Percentiles rank a stretch among this genome's conserved stretches.
Conservation (phyloP, 441 rosid species). For the Raphanus hybrid region DNA sequence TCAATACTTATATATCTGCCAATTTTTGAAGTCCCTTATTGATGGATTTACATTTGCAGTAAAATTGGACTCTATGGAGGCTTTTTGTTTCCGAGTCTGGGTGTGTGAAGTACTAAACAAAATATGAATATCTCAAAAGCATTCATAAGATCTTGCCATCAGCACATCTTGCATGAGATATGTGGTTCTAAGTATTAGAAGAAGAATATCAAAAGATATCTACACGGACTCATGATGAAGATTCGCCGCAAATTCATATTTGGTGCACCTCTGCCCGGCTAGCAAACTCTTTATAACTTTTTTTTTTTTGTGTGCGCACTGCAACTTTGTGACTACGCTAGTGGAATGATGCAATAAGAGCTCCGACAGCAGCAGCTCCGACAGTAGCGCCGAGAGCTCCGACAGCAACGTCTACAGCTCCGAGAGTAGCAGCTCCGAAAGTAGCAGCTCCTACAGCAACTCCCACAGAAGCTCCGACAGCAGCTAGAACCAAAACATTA, state of each 20-base stretch:
- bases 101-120: conserved; percentile 77
- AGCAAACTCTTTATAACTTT: too few species aligned
- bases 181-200: conserved; percentile 67
- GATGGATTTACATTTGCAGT: conserved; percentile 46
- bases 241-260: conserved; percentile 23
- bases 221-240: conserved; percentile 57
- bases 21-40: neutral
- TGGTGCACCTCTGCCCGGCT: too few species aligned
- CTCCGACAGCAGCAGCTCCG: too few species aligned
- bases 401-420: too few species aligned
- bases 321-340: too few species aligned
- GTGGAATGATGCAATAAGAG: too few species aligned
- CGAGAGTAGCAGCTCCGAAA: too few species aligned
- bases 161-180: conserved; percentile 54
- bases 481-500: too few species aligned
- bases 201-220: conserved; percentile 80
- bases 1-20: neutral
- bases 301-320: too few species aligned
- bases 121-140: conserved; percentile 63
- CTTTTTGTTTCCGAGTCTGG: conserved; percentile 65
- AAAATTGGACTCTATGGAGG: conserved; percentile 69
- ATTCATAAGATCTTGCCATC: conserved; percentile 67
- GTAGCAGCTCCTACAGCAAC: too few species aligned
- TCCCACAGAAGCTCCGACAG: too few species aligned
- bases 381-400: too few species aligned